Percentiles rank a stretch among this genome's conserved stretches.
phyloP scores from a whole-genome alignment of 1,139 yeast species.

The Zygosaccharomyces sapae region DNA sequence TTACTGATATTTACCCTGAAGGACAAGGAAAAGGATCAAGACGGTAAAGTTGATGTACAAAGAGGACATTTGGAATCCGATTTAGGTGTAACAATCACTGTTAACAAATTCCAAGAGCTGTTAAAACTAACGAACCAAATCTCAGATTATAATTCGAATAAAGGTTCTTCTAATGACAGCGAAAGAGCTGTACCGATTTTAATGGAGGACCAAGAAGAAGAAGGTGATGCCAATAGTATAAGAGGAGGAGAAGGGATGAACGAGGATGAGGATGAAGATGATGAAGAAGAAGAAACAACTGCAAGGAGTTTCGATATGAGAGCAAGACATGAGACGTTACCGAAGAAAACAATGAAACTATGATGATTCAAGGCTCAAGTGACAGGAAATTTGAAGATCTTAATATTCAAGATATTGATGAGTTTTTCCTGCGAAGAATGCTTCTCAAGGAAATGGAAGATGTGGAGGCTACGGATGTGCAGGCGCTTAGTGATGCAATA shows the following conservation, averaged over 20 bases:
- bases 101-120: slow-evolving; percentile 51
- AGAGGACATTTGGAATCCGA: slow-evolving; percentile 44
- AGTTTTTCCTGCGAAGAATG: slow-evolving; percentile 48
- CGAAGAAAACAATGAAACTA: slow-evolving; percentile 8
- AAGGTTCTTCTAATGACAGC: slow-evolving; percentile 24
- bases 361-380: slow-evolving; percentile 9
- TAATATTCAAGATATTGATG: slow-evolving; percentile 43
- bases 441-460: slow-evolving; percentile 21
- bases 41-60: slow-evolving; percentile 34
- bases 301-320: slow-evolving; percentile 30
- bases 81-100: slow-evolving; percentile 45
- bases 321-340: slow-evolving; percentile 10
- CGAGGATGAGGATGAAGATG: too few relatives aligned
- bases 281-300: slow-evolving; percentile 27
- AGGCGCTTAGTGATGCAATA: slow-evolving; percentile 24
- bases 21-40: slow-evolving; percentile 39
- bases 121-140: slow-evolving; percentile 50
- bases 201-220: slow-evolving; percentile 38
- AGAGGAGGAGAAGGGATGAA: too few relatives aligned
- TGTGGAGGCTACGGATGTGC: slow-evolving; percentile 7
- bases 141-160: slow-evolving; percentile 43
- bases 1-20: slow-evolving; percentile 58
- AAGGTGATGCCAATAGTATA: too few relatives aligned
- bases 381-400: slow-evolving; percentile 13
- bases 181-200: slow-evolving; percentile 30